Conservation (phyloP, 1,284 basidiomycete species). For the Cystobasidium sp. region DNA sequence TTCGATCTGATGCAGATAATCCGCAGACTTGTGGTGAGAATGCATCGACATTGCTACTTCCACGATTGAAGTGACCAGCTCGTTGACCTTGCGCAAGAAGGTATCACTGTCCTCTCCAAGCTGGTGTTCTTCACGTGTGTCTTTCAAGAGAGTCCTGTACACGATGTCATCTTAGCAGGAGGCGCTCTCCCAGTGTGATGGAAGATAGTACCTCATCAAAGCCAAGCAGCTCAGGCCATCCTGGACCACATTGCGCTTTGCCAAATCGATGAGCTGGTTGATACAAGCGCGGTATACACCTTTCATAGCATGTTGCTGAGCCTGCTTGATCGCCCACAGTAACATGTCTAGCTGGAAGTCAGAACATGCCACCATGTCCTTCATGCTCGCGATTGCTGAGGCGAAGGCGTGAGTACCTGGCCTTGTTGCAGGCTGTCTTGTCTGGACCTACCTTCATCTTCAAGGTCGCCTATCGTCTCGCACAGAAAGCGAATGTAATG, state of each 20-base stretch:
- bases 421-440: not conserved
- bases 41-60: not conserved
- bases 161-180: not conserved
- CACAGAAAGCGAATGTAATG: conserved; percentile 28
- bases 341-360: conserved; percentile 34
- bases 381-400: not conserved
- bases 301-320: conserved; percentile 21
- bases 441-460: conserved; percentile 15
- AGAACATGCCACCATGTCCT: not conserved
- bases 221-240: not conserved
- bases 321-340: conserved; percentile 33
- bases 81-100: not conserved
- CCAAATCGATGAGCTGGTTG: not conserved
- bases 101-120: not conserved
- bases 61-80: conserved; percentile 8
- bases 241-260: not conserved
- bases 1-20: not conserved
- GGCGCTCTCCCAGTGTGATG: not conserved
- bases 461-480: not conserved
- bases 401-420: not conserved
- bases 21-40: not conserved
- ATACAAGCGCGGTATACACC: conserved; percentile 5
- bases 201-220: not conserved
- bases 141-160: conserved; percentile 7
- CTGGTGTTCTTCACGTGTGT: not conserved